Conservation (phyloP, 768 basidiomycete genomes). For the Macrocybe gigantea region DNA sequence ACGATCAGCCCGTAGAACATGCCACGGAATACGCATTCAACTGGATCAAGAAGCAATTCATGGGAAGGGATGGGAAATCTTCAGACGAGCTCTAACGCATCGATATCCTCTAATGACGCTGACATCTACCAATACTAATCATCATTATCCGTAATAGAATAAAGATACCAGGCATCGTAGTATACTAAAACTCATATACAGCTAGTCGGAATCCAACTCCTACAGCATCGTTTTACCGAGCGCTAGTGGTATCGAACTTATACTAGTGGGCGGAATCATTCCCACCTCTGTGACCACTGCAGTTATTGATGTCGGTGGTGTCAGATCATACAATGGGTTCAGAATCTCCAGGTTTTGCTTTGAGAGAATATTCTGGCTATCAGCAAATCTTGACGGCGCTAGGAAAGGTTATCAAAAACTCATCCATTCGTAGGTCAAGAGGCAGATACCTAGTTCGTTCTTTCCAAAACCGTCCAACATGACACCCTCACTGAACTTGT, state of each 20-base stretch:
- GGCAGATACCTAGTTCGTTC: conserved; percentile 81
- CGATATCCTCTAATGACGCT: neutral
- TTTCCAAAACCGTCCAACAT: conserved; percentile 92
- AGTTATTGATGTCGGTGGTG: conserved; percentile 87
- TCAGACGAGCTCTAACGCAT: conserved; percentile 6
- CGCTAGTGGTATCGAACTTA: conserved; percentile 76
- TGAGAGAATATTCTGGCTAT: conserved; percentile 21
- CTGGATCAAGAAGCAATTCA: conserved; percentile 57
- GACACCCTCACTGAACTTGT: conserved; percentile 93
- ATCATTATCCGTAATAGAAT: too few species aligned
- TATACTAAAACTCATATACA: neutral
- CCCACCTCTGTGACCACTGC: conserved; percentile 98
- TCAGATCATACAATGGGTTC: conserved; percentile 90
- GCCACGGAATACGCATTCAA: conserved; percentile 64
- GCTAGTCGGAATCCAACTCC: conserved; percentile 4
- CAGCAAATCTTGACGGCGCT: conserved; percentile 32
- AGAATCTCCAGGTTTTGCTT: conserved; percentile 65
- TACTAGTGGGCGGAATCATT: conserved; percentile 88
- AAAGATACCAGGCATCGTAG: too few species aligned
- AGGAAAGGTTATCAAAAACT: neutral
- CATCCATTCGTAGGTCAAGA: neutral
- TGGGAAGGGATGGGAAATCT: conserved; percentile 27
- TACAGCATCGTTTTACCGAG: conserved; percentile 46
- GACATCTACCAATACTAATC: too few species aligned
- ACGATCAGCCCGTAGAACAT: conserved; percentile 75